Base-by-base conservation (phyloP, 2,329 filamentous ascomycete species). In the Colletotrichum kahawae region DNA sequence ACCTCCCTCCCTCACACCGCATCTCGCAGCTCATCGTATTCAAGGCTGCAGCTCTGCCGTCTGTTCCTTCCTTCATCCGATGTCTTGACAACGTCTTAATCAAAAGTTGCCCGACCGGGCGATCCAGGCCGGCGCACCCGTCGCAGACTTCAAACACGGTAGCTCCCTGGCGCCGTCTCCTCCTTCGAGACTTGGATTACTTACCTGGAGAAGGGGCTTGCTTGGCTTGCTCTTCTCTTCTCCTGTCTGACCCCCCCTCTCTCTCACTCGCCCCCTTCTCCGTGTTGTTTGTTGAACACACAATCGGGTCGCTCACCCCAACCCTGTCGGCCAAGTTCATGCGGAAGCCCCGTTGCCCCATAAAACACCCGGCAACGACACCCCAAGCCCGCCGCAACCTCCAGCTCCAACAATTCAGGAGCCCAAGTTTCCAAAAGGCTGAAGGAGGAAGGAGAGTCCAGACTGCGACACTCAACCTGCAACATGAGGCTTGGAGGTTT, bases 111-210 rank as follows among this genome's bases (percentile, higher is more conserved):
- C 69, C 63, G 72, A 56, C 56, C 63, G 54, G 72, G 33, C 56
- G 56, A 51, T 43, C 63, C 69, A 67, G 48, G 69, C 33, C 68
- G 72, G 54, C 33, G 51, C 43, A 67, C 21, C 38, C 69, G 68
- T 63, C 62, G 63, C 63, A 59, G 67, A 67, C 68, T 36, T 71
- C 68, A 74, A 72, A 75, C 72, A 59, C 69, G 54, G 69, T 56
- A 24, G 64, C 48, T 43, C 63, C 72, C 34, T 67, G 63, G n/a
- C 48, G 34, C 43, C 10, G 57, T 18, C 57, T 34, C 63, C 43
- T 51, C 29, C 29, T 34, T 51, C 24, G 54, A 59, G 67, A 36
- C 56, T 69, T 69, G 34, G 54, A 60, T 60, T 29, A 51, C 60
- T 51, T 24, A 51, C 21, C 34, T 31, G 6, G 21, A 38, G 57